Conservation (phyloP, 1,139 yeast species). For the Yamadazyma mexicana region DNA sequence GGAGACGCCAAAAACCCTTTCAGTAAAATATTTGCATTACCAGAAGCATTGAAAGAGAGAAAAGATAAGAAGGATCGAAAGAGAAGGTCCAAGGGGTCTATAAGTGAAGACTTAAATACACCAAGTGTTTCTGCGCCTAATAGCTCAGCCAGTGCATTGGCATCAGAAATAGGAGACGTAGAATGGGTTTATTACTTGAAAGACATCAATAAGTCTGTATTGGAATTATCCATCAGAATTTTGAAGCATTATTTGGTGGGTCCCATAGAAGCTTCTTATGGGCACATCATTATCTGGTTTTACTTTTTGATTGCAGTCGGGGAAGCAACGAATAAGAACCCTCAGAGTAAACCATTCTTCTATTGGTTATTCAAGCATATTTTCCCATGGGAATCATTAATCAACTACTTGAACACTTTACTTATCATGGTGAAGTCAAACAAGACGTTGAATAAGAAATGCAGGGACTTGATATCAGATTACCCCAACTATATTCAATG, state of each 20-base stretch:
- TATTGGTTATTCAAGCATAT: slow-evolving; percentile 53
- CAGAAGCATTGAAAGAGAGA: slow-evolving; percentile 69
- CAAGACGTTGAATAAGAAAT: slow-evolving; percentile 23
- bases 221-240: slow-evolving; percentile 66
- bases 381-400: slow-evolving; percentile 68
- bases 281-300: slow-evolving; percentile 71
- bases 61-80: slow-evolving; percentile 70
- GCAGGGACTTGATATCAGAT: slow-evolving; percentile 34
- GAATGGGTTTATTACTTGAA: slow-evolving; percentile 63
- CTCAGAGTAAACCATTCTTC: slow-evolving; percentile 50
- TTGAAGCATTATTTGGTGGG: slow-evolving; percentile 65
- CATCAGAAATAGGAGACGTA: slow-evolving; percentile 44
- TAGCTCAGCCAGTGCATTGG: slow-evolving; percentile 31
- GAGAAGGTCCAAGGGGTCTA: slow-evolving; percentile 42
- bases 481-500: slow-evolving; percentile 31
- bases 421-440: slow-evolving; percentile 33
- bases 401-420: slow-evolving; percentile 60
- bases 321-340: slow-evolving; percentile 49
- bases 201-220: slow-evolving; percentile 60
- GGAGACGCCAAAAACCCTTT: slow-evolving; percentile 76
- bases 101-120: slow-evolving; percentile 13
- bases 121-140: slow-evolving; percentile 18
- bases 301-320: slow-evolving; percentile 67
- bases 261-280: slow-evolving; percentile 67
- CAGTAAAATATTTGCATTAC: slow-evolving; percentile 67